Conservation (phyloP, 495 filamentous ascomycete genomes). For the Hypoxylon fuscum region DNA sequence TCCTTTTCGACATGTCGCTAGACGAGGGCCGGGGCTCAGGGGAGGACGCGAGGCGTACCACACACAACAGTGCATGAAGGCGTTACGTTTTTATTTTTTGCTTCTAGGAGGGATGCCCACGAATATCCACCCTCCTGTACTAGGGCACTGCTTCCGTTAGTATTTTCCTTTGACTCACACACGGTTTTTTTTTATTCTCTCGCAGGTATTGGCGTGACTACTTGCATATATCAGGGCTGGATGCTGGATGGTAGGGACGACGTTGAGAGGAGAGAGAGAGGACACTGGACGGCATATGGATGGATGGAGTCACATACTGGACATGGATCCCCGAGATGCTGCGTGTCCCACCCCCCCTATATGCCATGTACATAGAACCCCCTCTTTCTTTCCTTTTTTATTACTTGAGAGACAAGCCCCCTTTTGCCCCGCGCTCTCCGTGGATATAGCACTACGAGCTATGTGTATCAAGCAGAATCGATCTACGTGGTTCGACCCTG, state of each 20-base stretch:
- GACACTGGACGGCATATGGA: conserved; percentile 14
- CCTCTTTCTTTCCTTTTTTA: neutral
- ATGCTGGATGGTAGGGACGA: conserved; percentile 30
- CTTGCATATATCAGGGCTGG: conserved; percentile 40
- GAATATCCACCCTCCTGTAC: conserved; percentile 23
- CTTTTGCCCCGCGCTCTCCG: conserved; percentile 1
- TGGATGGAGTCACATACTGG: conserved; percentile 13
- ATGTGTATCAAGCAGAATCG: conserved; percentile 26
- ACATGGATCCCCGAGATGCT: too few relatives aligned
- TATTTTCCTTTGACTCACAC: conserved; percentile 6
- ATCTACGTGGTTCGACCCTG: conserved; percentile 4
- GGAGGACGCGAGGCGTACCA: conserved; percentile 27
- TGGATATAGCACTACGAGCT: conserved; percentile 23
- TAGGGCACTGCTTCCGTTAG: conserved; percentile 6
- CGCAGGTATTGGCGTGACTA: conserved; percentile 25
- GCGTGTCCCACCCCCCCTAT: neutral
- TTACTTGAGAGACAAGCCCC: neutral
- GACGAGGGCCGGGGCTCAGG: conserved; percentile 9
- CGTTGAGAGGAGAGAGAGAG: conserved; percentile 5
- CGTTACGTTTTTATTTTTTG: conserved; percentile 19
- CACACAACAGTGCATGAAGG: conserved; percentile 28
- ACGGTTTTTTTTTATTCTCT: conserved; percentile 19
- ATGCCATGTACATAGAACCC: conserved; percentile 30
- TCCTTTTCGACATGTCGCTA: conserved; percentile 11
- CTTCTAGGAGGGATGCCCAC: conserved; percentile 10